phyloP scores from a whole-genome alignment of 2,329 filamentous ascomycete species.

The Coleophoma cylindrospora region DNA sequence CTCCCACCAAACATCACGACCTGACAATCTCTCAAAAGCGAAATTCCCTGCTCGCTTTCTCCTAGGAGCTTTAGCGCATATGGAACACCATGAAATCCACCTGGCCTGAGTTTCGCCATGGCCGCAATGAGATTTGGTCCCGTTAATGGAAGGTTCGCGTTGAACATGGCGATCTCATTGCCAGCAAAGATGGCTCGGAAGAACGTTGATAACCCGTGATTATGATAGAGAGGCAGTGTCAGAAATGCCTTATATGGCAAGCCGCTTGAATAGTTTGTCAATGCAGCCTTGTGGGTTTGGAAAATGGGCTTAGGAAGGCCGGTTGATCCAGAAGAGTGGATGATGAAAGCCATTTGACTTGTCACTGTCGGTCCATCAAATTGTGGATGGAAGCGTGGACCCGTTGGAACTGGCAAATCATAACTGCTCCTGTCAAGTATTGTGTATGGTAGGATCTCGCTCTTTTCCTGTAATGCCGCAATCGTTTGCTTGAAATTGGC shows the following conservation, averaged over 20 bases:
- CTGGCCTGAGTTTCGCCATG: conserved; percentile 36
- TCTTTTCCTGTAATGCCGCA: conserved; percentile 6
- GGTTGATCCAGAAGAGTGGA: conserved; percentile 40
- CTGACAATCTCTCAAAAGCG: conserved; percentile 38
- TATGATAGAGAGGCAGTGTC: conserved; percentile 54
- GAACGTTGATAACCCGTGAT: conserved; percentile 50
- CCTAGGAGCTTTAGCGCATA: conserved; percentile 60
- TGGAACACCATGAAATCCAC: conserved; percentile 57
- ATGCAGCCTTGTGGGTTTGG: conserved; percentile 34
- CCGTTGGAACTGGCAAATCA: conserved; percentile 8
- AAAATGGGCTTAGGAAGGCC: conserved; percentile 56
- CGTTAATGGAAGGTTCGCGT: conserved; percentile 49
- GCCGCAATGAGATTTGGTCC: conserved; percentile 39
- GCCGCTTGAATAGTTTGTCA: conserved; percentile 26
- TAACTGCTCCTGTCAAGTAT: conserved; percentile 9
- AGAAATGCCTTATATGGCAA: conserved; percentile 34
- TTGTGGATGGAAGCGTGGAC: conserved; percentile 6
- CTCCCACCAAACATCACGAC: conserved; percentile 54
- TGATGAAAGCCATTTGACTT: not conserved
- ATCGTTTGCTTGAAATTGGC: conserved; percentile 5
- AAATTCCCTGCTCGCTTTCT: conserved; percentile 50
- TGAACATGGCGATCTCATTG: conserved; percentile 48
- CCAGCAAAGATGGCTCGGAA: conserved; percentile 46
- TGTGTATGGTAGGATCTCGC: conserved; percentile 17
- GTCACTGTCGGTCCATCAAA: conserved; percentile 4